phyloP scores from a whole-genome alignment of 257 asterid genomes.

The Cordia subcordata region DNA sequence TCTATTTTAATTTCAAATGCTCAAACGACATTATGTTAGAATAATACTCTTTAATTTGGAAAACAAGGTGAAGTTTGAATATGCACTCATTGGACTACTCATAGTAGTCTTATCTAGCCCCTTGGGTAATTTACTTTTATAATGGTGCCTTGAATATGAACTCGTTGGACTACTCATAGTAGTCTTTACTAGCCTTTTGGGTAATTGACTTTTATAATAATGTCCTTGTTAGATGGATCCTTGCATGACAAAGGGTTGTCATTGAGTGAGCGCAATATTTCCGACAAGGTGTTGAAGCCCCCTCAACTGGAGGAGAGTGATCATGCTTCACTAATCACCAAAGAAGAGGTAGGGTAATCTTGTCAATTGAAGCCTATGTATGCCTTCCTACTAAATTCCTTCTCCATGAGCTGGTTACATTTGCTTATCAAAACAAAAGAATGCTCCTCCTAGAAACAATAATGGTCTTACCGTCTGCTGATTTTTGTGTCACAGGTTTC shows the following conservation, averaged over 20 bases:
- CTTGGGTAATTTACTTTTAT: conserved; percentile 6
- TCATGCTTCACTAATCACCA: conserved; percentile 24
- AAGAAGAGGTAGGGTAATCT: conserved; percentile 17
- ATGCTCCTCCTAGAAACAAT: too few relatives aligned
- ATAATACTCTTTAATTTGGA: too few relatives aligned
- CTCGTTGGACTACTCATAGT: background rate
- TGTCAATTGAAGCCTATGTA: background rate
- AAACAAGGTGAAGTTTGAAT: too few relatives aligned
- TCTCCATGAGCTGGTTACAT: too few relatives aligned
- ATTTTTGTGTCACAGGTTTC: conserved; percentile 13
- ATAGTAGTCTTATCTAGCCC: background rate
- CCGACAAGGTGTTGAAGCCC: conserved; percentile 20
- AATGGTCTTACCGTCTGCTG: conserved; percentile 1
- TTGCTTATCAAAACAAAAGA: too few relatives aligned
- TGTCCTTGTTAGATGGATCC: conserved; percentile 29
- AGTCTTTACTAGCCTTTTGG: background rate
- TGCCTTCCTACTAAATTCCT: too few relatives aligned
- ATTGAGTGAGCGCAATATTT: conserved; percentile 10
- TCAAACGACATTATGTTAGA: too few relatives aligned
- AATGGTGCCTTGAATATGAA: conserved; percentile 14
- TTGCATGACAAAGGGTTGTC: conserved; percentile 22
- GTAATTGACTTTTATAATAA: conserved; percentile 9
- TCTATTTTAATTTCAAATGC: too few relatives aligned
- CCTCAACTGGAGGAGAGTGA: conserved; percentile 37
- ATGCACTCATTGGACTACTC: background rate